Evolutionary conservation across 257 asterid species (phyloP).

Genomic region (Solanum virginianum): DNA sequence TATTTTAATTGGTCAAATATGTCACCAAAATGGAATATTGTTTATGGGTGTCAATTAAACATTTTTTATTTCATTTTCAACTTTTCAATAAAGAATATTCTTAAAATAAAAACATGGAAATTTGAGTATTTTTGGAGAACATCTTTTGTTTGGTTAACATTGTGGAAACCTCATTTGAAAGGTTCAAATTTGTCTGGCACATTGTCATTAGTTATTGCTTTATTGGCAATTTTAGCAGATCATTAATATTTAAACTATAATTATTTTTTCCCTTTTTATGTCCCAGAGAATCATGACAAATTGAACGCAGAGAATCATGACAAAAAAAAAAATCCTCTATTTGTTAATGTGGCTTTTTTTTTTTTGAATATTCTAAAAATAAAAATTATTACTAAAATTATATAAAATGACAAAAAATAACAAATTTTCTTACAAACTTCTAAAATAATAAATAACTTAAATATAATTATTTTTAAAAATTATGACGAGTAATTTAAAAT

Average conservation of each 20-base stretch:
- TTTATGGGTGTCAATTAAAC: neutral
- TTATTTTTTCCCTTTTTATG: neutral
- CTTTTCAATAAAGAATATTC: neutral
- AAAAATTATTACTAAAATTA: too few relatives aligned
- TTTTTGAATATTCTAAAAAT: too few relatives aligned
- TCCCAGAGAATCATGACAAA: too few relatives aligned
- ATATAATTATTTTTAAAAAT: too few relatives aligned
- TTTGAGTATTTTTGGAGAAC: neutral
- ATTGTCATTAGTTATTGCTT: neutral
- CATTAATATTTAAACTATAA: neutral
- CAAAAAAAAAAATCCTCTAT: too few relatives aligned
- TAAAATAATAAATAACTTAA: too few relatives aligned
- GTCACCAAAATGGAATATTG: neutral
- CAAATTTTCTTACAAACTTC: too few relatives aligned
- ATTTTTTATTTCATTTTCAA: neutral
- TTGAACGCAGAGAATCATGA: too few relatives aligned
- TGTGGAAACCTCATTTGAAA: neutral
- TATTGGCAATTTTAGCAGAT: neutral
- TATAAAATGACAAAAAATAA: too few relatives aligned
- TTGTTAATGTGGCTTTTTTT: too few relatives aligned
- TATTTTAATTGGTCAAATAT: neutral
- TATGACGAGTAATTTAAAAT: too few relatives aligned
- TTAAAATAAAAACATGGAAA: neutral
- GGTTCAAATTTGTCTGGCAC: slow-evolving; percentile 2
- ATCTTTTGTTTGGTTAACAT: neutral